Conservation (phyloP, 78 protist genomes). For the Dictyostelium purpureum region DNA sequence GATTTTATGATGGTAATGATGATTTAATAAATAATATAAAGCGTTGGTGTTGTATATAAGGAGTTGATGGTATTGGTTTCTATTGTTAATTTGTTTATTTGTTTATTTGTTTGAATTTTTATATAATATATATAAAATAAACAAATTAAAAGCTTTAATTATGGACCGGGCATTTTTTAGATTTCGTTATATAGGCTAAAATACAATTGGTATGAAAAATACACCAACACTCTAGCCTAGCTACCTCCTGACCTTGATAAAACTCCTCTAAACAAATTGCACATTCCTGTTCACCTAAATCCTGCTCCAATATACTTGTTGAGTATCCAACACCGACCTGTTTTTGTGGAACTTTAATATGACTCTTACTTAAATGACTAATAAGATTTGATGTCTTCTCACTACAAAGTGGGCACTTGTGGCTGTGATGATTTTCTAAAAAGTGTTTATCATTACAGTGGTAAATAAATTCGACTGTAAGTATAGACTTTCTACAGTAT, state of each 20-base stretch:
- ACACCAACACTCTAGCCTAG: slow-evolving; percentile 71
- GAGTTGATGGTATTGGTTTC: background rate
- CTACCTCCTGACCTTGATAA: slow-evolving; percentile 34
- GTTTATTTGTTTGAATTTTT: background rate
- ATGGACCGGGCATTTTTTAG: slow-evolving; percentile 67
- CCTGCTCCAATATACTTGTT: slow-evolving; percentile 26
- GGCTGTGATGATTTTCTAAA: slow-evolving; percentile 17
- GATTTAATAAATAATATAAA: too few relatives aligned
- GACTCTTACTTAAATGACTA: slow-evolving; percentile 64
- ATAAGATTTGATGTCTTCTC: slow-evolving; percentile 47
- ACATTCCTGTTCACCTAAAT: slow-evolving; percentile 58
- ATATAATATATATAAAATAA: background rate
- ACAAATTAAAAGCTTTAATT: slow-evolving; percentile 5
- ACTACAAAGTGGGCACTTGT: slow-evolving; percentile 51
- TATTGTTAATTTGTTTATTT: background rate
- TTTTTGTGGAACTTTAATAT: slow-evolving; percentile 26
- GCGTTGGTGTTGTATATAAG: background rate
- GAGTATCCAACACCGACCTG: slow-evolving; percentile 70
- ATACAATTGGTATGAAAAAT: slow-evolving; percentile 59
- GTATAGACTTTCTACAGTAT: slow-evolving; percentile 26
- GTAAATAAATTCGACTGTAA: slow-evolving; percentile 35
- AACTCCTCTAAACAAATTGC: slow-evolving; percentile 73
- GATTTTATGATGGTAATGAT: too few relatives aligned
- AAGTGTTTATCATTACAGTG: slow-evolving; percentile 72
- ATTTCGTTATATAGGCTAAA: background rate